These are phyloP conservation scores for Spergularia marina DNA, from an alignment of 148 eudicot genomes.

Conservation along the genomic window DNA sequence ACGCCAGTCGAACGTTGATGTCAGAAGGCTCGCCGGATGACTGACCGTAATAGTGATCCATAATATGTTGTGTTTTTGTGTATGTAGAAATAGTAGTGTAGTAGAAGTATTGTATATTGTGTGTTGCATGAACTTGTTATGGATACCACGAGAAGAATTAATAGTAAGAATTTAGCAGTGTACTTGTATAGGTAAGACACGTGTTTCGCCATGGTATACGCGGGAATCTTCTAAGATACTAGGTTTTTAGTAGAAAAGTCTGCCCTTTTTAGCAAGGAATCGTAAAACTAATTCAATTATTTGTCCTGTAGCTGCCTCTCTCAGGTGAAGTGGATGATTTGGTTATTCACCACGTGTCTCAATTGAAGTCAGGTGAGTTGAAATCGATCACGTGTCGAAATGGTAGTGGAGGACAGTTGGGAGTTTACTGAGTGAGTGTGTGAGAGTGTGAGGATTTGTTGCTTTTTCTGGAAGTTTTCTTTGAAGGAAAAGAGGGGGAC, in stretches of 20 bases:
- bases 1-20: conserved; percentile 34
- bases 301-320: conserved; percentile 11
- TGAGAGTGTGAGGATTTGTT: too few species aligned
- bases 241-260: not conserved
- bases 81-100: not conserved
- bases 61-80: not conserved
- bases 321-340: not conserved
- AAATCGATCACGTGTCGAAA: not conserved
- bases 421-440: not conserved
- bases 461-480: not conserved
- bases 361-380: not conserved
- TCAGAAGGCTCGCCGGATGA: conserved; percentile 23
- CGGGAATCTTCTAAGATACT: conserved; percentile 9
- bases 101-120: not conserved
- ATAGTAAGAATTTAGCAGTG: conserved; percentile 5
- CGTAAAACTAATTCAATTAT: not conserved
- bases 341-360: conserved; percentile 16
- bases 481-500: conserved; percentile 24
- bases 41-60: conserved; percentile 9
- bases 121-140: not conserved
- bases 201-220: conserved; percentile 14
- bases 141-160: not conserved
- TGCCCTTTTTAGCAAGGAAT: too few species aligned
- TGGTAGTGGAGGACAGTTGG: conserved; percentile 4
- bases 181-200: conserved; percentile 15